Evolutionary conservation across 2,329 filamentous ascomycete genomes (phyloP).

Genomic region (Microcera coccophila): DNA sequence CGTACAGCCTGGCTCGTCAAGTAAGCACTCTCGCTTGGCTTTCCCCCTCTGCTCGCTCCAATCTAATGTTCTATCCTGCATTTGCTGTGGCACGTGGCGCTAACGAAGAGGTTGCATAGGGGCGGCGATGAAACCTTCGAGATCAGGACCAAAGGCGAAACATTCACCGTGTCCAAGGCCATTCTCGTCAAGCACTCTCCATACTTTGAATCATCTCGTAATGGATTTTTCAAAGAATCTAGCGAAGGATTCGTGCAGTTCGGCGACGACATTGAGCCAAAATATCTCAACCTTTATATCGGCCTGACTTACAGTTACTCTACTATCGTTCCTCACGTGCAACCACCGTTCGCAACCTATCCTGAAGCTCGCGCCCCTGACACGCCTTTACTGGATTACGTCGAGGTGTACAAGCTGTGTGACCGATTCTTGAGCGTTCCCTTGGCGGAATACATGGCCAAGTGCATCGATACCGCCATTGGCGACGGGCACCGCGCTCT

Average conservation of each 20-base stretch:
- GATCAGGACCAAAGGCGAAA: constrained; percentile 28
- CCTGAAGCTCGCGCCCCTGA: constrained; percentile 25
- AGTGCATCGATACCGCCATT: constrained; percentile 30
- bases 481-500: constrained; percentile 32
- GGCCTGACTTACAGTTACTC: constrained; percentile 34
- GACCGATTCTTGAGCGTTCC: constrained; percentile 32
- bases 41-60: not conserved
- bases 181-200: constrained; percentile 32
- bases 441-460: constrained; percentile 29
- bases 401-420: constrained; percentile 37
- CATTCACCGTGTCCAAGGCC: constrained; percentile 28
- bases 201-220: constrained; percentile 32
- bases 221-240: constrained; percentile 27
- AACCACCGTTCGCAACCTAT: constrained; percentile 20
- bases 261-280: constrained; percentile 30
- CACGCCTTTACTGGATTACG: constrained; percentile 30
- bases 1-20: constrained; percentile 34
- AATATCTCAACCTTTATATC: constrained; percentile 33
- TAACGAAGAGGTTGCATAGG: too few species aligned
- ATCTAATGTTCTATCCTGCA: not conserved
- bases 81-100: not conserved
- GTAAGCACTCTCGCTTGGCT: constrained; percentile 21
- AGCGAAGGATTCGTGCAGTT: constrained; percentile 27
- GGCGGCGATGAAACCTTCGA: constrained; percentile 30
- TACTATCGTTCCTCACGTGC: constrained; percentile 29